Evolutionary conservation across 129 eudicot species (phyloP).

Genomic region (Centrapalus pauciflorus): DNA sequence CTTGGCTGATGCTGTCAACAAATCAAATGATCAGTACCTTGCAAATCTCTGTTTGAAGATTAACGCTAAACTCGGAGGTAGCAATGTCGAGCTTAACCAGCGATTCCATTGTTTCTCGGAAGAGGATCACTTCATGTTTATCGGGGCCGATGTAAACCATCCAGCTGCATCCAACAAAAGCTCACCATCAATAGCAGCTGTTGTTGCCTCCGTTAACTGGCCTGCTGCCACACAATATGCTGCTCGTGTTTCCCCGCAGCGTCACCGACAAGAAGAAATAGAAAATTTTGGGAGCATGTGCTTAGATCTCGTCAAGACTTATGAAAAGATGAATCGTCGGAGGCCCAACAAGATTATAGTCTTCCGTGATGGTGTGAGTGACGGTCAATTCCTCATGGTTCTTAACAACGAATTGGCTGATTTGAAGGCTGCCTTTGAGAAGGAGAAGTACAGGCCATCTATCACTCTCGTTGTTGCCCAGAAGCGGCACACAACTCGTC

Average conservation of each 20-base stretch:
- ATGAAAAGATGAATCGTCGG: slow-evolving; percentile 31
- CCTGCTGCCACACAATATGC: slow-evolving; percentile 62
- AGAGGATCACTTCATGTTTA: slow-evolving; percentile 53
- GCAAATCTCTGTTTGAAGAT: slow-evolving; percentile 71
- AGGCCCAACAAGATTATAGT: slow-evolving; percentile 58
- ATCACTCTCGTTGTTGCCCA: slow-evolving; percentile 72
- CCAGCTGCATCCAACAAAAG: slow-evolving; percentile 40
- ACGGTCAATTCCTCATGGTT: slow-evolving; percentile 77
- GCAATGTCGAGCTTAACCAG: slow-evolving; percentile 48
- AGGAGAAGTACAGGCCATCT: slow-evolving; percentile 36
- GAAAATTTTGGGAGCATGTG: slow-evolving; percentile 50
- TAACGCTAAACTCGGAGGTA: slow-evolving; percentile 81
- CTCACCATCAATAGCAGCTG: slow-evolving; percentile 74
- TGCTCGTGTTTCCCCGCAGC: slow-evolving; percentile 56
- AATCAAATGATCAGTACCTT: slow-evolving; percentile 48
- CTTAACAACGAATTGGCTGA: slow-evolving; percentile 55
- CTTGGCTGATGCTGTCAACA: slow-evolving; percentile 36
- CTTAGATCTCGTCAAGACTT: slow-evolving; percentile 45
- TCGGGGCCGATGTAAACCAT: slow-evolving; percentile 91
- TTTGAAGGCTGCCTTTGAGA: slow-evolving; percentile 35
- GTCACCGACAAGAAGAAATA: slow-evolving; percentile 54
- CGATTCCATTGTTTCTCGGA: slow-evolving; percentile 35
- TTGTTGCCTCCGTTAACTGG: slow-evolving; percentile 73
- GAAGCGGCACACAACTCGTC: slow-evolving; percentile 72
- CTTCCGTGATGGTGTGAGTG: slow-evolving; percentile 89